These are phyloP conservation scores for Boletus speciosus DNA, from an alignment of 768 basidiomycete species.

Conservation along the genomic window DNA sequence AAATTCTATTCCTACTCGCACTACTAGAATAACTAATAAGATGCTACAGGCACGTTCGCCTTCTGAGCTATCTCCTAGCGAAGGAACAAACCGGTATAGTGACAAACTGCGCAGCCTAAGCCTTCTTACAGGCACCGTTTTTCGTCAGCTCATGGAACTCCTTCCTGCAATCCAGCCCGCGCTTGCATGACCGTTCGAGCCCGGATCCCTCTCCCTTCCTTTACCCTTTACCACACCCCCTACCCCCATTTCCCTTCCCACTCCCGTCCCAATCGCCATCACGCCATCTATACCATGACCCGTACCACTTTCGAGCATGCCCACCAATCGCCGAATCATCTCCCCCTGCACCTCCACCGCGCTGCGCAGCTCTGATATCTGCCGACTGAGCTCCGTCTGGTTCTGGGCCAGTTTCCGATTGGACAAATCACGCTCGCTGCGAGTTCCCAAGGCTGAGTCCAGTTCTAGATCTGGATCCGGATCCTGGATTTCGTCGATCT, in stretches of 20 bases:
- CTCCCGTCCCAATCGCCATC: background rate
- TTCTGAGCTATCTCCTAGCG: background rate
- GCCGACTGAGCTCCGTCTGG: constrained; percentile 60
- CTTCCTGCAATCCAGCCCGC: constrained; percentile 5
- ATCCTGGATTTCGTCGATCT: constrained; percentile 2
- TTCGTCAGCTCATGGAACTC: constrained; percentile 13
- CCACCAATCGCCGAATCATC: constrained; percentile 37
- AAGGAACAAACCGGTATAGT: background rate
- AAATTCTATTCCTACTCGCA: no score
- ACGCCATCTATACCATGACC: background rate
- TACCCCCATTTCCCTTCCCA: background rate
- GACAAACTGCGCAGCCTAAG: background rate
- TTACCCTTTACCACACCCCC: constrained; percentile 12
- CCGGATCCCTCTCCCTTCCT: constrained; percentile 3
- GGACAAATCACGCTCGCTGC: constrained; percentile 40
- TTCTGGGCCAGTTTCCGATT: constrained; percentile 64
- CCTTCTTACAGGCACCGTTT: background rate
- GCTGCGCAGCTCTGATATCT: constrained; percentile 55
- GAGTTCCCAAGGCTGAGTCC: constrained; percentile 4
- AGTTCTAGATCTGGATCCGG: background rate
- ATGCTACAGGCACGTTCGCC: background rate
- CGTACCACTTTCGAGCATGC: constrained; percentile 11
- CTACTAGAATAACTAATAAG: no score
- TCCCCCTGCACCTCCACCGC: constrained; percentile 59
- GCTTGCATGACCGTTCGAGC: background rate